Evolutionary conservation across 1,139 yeast species (phyloP).

Genomic region (Saccharomycopsis hybrid): DNA sequence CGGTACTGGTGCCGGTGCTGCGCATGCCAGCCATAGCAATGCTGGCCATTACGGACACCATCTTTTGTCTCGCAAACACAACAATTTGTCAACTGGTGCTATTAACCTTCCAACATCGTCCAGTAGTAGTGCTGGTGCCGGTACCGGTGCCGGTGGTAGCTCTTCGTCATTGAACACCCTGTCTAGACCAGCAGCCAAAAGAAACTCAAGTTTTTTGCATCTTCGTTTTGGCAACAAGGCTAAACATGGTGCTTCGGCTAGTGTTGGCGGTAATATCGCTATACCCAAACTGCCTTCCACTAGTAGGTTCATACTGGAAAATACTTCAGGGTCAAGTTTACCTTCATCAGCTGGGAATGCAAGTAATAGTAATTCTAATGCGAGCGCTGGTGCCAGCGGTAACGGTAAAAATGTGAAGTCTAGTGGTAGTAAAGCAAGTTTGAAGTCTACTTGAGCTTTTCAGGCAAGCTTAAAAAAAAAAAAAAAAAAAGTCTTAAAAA

Average conservation of each 20-base stretch:
- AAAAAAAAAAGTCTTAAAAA: no score
- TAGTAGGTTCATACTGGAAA: no score
- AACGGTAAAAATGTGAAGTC: no score
- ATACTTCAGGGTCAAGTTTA: no score
- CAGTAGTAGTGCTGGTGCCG: background rate
- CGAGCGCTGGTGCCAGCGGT: no score
- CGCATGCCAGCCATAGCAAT: background rate
- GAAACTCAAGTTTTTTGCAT: slow-evolving; percentile 21
- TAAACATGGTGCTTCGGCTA: no score
- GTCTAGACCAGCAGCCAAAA: slow-evolving; percentile 2
- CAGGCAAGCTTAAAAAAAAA: no score
- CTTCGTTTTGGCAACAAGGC: slow-evolving; percentile 23
- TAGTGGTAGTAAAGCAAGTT: no score
- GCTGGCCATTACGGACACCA: background rate
- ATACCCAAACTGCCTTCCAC: no score
- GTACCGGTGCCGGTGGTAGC: background rate
- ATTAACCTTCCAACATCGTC: background rate
- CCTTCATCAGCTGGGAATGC: no score
- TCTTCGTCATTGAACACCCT: background rate
- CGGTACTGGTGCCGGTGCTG: background rate
- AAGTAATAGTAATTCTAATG: no score
- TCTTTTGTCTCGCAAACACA: background rate
- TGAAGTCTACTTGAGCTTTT: no score
- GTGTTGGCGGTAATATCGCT: slow-evolving; percentile 14
- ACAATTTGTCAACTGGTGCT: background rate